phyloP scores from a whole-genome alignment of 2,329 filamentous ascomycete species.

The Fusarium nygamai region DNA sequence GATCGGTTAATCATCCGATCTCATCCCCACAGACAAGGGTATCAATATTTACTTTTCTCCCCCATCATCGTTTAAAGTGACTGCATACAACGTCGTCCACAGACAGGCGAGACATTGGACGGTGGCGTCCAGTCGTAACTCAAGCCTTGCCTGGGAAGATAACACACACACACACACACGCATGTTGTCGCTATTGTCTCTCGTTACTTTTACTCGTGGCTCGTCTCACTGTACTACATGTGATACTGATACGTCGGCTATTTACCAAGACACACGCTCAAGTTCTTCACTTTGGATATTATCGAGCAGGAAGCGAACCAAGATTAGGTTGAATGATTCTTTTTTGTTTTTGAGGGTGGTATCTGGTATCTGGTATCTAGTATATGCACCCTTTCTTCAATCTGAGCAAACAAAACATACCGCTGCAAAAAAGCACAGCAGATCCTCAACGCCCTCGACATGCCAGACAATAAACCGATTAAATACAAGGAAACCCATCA shows the following conservation, averaged over 20 bases:
- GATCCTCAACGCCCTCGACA: constrained; percentile 34
- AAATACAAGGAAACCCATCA: not conserved
- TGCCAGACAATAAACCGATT: constrained; percentile 9
- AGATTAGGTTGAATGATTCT: not conserved
- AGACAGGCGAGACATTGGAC: constrained; percentile 31
- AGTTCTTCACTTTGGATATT: not conserved
- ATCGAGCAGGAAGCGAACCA: not conserved
- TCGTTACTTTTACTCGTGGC: constrained; percentile 31
- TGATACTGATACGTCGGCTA: not conserved
- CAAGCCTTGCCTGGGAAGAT: constrained; percentile 8
- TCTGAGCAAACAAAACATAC: constrained; percentile 15
- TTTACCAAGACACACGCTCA: constrained; percentile 9
- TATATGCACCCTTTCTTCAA: constrained; percentile 20
- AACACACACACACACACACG: not conserved
- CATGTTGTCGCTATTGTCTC: constrained; percentile 7
- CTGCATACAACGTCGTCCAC: constrained; percentile 9
- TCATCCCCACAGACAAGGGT: not conserved
- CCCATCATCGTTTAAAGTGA: not conserved
- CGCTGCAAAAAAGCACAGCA: constrained; percentile 2
- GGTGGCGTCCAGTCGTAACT: constrained; percentile 35
- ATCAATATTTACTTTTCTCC: not conserved
- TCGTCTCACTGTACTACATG: constrained; percentile 13
- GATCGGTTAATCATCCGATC: constrained; percentile 1
- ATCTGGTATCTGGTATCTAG: constrained; percentile 27
- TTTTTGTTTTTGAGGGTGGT: not conserved